Evolutionary conservation across 2,329 filamentous ascomycete genomes (phyloP).

Genomic region (Didymella keratinophila): DNA sequence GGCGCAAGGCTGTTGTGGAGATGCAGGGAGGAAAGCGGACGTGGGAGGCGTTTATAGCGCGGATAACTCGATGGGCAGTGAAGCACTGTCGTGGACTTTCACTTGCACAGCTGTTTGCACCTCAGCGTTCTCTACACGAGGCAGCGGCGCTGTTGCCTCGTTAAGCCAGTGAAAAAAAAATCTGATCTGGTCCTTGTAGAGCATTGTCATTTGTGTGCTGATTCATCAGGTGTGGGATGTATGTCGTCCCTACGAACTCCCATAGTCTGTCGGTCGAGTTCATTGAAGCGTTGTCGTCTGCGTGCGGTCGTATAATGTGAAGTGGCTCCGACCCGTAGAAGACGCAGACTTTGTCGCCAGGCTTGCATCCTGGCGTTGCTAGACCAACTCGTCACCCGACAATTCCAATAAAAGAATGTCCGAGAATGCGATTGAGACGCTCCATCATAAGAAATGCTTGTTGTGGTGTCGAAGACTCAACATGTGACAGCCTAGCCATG

Average conservation of each 20-base stretch:
- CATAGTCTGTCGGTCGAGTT: neutral
- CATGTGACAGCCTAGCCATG: too few relatives aligned
- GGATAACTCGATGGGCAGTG: neutral
- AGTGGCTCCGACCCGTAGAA: conserved; percentile 8
- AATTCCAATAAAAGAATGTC: conserved; percentile 8
- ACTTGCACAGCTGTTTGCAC: neutral
- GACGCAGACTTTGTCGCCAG: conserved; percentile 9
- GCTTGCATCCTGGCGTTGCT: conserved; percentile 6
- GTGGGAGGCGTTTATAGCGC: neutral
- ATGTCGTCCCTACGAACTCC: conserved; percentile 4
- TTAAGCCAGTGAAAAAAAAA: neutral
- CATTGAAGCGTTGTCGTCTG: neutral
- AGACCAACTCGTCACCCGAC: conserved; percentile 5
- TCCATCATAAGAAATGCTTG: too few relatives aligned
- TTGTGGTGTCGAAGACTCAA: too few relatives aligned
- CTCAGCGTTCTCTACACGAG: neutral
- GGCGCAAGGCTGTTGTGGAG: neutral
- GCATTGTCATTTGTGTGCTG: conserved; percentile 12
- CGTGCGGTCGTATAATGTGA: neutral
- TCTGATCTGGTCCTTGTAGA: conserved; percentile 6
- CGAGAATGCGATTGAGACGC: neutral
- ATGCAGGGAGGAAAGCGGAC: neutral
- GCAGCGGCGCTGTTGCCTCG: neutral
- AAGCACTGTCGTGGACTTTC: neutral
- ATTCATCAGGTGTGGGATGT: conserved; percentile 13